Base-by-base conservation (phyloP, 345 rosid species). In the Raphanus sativus region DNA sequence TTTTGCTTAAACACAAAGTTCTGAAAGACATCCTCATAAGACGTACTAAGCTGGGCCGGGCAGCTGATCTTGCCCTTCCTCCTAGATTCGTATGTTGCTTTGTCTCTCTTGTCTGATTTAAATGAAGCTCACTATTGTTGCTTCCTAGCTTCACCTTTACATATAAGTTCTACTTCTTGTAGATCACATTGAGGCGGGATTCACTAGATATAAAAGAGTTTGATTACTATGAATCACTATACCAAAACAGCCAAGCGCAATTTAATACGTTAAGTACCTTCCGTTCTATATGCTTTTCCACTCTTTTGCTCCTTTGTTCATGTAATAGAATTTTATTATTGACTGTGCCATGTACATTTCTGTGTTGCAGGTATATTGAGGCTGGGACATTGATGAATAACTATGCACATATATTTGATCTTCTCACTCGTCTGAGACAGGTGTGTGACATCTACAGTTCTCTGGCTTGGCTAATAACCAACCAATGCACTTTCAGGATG, bases 61-160 rank as follows among this genome's bases (percentile, higher is more conserved):
- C 99, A 77, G 89, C 99, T 70, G 99, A 95, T 86, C 99, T 95
- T 68, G 98, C 98, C 21, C 96, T 95, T 85, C 98, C 99, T 80
- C 96, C 99, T 3, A 88, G 96, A 83, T 86, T 89, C 58, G 98
- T 95, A 84, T 81, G 89, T 79, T 58, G 13, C 77, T 72, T 72
- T 62, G 28, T 64, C 62, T 36, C 74, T 28, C 28, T 64, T 67
- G 73, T 45, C 32, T 26, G 56, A 5, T 74, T 50, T 21, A 60
- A 38, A 75, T 75, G 15, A 72, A 70, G 16, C 60, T 62, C 40
- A 34, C 15, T 68, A 65, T 33, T 40, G 42, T 48, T 69, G 64
- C 74, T 64, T 75, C 38, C 65, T 54, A 61, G 58, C 54, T 13
- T 42, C 32, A 52, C 12, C 59, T 50, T 54, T 33, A 21, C 61